phyloP scores from a whole-genome alignment of 305 asterid species.

The Andrographis paniculata region DNA sequence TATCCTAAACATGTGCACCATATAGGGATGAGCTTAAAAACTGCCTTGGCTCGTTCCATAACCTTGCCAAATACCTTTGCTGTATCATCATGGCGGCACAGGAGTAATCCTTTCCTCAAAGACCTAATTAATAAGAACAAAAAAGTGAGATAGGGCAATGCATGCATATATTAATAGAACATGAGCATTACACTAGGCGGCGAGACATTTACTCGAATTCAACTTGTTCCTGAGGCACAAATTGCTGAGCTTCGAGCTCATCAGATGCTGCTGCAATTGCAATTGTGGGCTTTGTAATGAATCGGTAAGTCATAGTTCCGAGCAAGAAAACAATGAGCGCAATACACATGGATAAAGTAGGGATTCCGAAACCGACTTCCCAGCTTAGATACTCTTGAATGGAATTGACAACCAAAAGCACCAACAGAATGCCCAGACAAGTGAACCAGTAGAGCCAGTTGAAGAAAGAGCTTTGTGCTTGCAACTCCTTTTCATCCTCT shows the following conservation, averaged over 20 bases:
- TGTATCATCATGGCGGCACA: conserved; percentile 16
- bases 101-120: conserved; percentile 16
- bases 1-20: conserved; percentile 25
- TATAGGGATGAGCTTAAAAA: conserved; percentile 27
- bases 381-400: conserved; percentile 52
- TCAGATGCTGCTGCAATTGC: conserved; percentile 19
- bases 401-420: conserved; percentile 26
- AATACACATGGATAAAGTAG: conserved; percentile 31
- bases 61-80: not conserved
- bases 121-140: too few relatives aligned
- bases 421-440: conserved; percentile 26
- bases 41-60: conserved; percentile 20
- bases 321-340: conserved; percentile 19
- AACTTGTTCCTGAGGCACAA: conserved; percentile 4
- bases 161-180: too few relatives aligned
- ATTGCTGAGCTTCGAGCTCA: conserved; percentile 15
- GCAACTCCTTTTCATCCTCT: conserved; percentile 29
- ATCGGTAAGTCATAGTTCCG: conserved; percentile 24
- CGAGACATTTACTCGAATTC: too few relatives aligned
- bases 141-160: too few relatives aligned
- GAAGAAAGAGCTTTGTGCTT: conserved; percentile 46
- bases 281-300: conserved; percentile 8
- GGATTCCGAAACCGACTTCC: conserved; percentile 60
- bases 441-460: conserved; percentile 48
- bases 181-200: too few relatives aligned